Evolutionary conservation across 1,284 basidiomycete genomes (phyloP).

Genomic region (Rhodotorula sp.): DNA sequence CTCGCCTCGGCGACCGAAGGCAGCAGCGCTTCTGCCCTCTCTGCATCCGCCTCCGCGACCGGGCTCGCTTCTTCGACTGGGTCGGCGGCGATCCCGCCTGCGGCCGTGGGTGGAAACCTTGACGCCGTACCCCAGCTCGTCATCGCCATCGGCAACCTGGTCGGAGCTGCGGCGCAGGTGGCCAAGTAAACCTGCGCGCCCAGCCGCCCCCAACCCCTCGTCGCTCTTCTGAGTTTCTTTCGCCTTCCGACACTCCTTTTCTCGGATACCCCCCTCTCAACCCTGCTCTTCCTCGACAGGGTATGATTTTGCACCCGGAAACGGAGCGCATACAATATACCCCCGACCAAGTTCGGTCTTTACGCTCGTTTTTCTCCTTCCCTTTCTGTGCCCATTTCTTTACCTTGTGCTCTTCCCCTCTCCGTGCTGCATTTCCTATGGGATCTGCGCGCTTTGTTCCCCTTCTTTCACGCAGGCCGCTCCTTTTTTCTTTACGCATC

Average conservation of each 20-base stretch:
- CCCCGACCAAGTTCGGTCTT: not conserved
- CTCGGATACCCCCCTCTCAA: not conserved
- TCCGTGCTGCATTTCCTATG: not conserved
- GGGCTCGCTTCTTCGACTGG: not conserved
- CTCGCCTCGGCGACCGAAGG: not conserved
- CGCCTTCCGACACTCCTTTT: not conserved
- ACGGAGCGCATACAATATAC: too few relatives aligned
- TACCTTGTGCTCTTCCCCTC: not conserved
- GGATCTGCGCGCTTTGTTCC: not conserved
- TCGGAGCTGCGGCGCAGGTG: constrained; percentile 25
- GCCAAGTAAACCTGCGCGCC: constrained; percentile 3
- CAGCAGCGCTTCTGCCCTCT: not conserved
- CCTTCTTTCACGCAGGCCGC: not conserved
- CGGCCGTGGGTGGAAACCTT: constrained; percentile 32
- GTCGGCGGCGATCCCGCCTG: constrained; percentile 6
- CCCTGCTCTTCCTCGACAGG: not conserved
- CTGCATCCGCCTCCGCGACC: not conserved
- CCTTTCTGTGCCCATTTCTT: too few relatives aligned
- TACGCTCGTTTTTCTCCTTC: too few relatives aligned
- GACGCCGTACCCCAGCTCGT: constrained; percentile 36
- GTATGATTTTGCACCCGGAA: not conserved
- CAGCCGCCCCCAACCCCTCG: too few relatives aligned
- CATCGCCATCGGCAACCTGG: constrained; percentile 34
- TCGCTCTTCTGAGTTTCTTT: not conserved
- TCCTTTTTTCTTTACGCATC: too few relatives aligned